phyloP scores from a whole-genome alignment of 164 flowering plant species.

The Kingdonia uniflora region DNA sequence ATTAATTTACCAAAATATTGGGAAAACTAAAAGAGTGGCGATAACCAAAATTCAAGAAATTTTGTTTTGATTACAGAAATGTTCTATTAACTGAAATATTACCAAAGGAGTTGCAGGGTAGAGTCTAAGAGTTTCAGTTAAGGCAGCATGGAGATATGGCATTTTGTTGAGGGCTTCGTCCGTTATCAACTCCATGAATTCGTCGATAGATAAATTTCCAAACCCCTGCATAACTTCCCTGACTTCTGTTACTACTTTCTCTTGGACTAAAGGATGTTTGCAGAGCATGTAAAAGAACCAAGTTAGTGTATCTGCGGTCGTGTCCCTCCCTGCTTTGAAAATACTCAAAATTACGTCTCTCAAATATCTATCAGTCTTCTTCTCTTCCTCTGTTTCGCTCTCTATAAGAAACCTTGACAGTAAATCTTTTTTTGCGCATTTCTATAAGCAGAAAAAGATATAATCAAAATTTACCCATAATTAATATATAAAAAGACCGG shows the following conservation, averaged over 20 bases:
- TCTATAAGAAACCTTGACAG: slow-evolving; percentile 48
- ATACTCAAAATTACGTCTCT: slow-evolving; percentile 56
- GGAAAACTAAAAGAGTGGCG: too few species aligned
- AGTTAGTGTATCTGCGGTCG: not conserved
- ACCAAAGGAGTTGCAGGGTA: not conserved
- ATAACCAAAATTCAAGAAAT: too few species aligned
- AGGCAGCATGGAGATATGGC: not conserved
- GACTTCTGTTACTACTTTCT: not conserved
- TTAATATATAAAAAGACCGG: too few species aligned
- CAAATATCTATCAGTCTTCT: slow-evolving; percentile 41
- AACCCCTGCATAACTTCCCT: not conserved
- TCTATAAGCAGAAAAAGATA: slow-evolving; percentile 11
- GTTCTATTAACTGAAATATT: not conserved
- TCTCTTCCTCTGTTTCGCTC: slow-evolving; percentile 36
- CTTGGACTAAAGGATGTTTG: not conserved
- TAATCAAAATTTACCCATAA: not conserved
- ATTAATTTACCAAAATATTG: too few species aligned
- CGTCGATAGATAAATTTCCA: not conserved
- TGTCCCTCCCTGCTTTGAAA: slow-evolving; percentile 44
- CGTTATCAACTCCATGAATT: not conserved
- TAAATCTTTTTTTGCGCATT: slow-evolving; percentile 36
- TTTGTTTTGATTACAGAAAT: too few species aligned
- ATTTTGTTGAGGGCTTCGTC: not conserved
- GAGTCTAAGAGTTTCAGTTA: not conserved
- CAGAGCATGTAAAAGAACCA: not conserved